These are phyloP conservation scores for Myxozyma vanderwaltii DNA, from an alignment of 805 yeast genomes.

Conservation along the genomic window DNA sequence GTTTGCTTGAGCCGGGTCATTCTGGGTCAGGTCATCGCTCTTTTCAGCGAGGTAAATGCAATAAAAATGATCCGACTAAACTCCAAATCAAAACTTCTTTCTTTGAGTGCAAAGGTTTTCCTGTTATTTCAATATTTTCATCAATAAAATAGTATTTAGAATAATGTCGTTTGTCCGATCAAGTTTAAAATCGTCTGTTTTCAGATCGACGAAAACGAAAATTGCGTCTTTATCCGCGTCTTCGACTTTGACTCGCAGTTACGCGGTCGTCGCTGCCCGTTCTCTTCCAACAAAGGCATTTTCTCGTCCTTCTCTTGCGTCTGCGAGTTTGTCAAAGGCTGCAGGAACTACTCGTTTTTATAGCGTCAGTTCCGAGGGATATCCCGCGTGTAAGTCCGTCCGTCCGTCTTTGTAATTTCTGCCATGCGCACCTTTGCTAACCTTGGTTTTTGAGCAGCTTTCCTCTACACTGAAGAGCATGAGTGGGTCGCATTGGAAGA, in stretches of 20 bases:
- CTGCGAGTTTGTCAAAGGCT: background rate
- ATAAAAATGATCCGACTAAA: too few species aligned
- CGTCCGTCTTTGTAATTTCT: too few species aligned
- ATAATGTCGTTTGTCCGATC: background rate
- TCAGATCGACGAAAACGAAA: background rate
- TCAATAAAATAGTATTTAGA: too few species aligned
- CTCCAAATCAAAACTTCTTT: too few species aligned
- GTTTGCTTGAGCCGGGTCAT: too few species aligned
- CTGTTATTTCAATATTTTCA: too few species aligned
- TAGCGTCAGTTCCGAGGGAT: background rate
- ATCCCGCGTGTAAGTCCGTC: background rate
- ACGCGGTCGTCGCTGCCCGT: background rate
- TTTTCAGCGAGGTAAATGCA: too few species aligned
- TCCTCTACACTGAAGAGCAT: constrained; percentile 64
- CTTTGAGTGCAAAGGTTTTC: too few species aligned
- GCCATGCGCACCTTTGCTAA: too few species aligned
- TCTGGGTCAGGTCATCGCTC: too few species aligned
- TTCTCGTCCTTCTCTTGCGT: background rate
- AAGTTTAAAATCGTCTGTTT: background rate
- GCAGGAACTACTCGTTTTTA: background rate
- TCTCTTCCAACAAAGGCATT: background rate
- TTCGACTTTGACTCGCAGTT: background rate
- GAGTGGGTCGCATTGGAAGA: constrained; percentile 90
- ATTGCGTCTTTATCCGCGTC: background rate
- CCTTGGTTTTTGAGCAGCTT: too few species aligned